Base-by-base conservation (phyloP, 371 early-diverging fungal species). In the Neoconidiobolus thromboides region DNA sequence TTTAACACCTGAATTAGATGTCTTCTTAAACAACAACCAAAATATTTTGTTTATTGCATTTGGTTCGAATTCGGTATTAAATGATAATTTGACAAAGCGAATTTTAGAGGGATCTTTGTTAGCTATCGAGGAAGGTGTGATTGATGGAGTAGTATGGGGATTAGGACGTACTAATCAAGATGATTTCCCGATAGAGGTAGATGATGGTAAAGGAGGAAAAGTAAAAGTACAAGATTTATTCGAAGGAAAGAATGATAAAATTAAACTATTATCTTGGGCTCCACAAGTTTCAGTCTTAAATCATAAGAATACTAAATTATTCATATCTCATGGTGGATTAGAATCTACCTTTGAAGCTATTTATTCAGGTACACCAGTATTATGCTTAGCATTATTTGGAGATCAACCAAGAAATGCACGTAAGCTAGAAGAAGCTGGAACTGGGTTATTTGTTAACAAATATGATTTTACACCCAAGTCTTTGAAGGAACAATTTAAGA, bases 141-240 rank as follows among this genome's bases (percentile, higher is more conserved):
- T 61, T 12, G 61, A 61, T 38, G 60, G 60, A n/a, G 49, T 50
- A 41, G 60, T 50, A 7, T 60, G 60, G 60, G 60, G 60, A n/a
- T 51, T 41, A 54, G 48, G 61, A 9, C 9, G 9, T 3, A 54
- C 54, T 54, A 4, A 12, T 7, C 5, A 4, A 38, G 6, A 5
- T 38, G 36, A 54, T 38, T 54, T 54, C 39, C 54, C 54, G 39
- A 14, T 49, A 12, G 14, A 49, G 26, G 26, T 26, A 26, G 26
- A 26, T 26, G 26, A 26, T 26, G 26, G 26, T 26, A 26, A 26
- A 26, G 26, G 26, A 26, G 26, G 26, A 26, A 26, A 26, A 26
- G 26, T 26, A 26, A 26, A 26, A 26, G 49, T 49, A 5, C 15
- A 44, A 1, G 50, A 50, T 41, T 46, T 60, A 47, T 37, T 46